phyloP scores from a whole-genome alignment of 2,329 filamentous ascomycete genomes.

The Diplodia corticola region DNA sequence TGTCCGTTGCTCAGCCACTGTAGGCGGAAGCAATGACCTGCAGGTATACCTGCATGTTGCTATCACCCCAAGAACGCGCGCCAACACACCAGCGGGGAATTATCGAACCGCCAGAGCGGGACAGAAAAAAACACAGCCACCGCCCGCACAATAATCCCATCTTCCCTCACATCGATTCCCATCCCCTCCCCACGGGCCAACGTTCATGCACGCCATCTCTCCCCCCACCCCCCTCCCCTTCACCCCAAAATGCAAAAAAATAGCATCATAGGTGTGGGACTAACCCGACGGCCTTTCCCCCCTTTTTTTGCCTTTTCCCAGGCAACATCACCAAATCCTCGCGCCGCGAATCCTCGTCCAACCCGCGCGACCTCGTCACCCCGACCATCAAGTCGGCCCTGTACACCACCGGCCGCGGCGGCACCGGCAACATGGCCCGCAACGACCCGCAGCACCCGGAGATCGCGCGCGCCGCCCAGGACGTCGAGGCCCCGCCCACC shows the following conservation, averaged over 20 bases:
- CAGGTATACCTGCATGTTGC: not conserved
- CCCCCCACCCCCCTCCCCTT: too few species aligned
- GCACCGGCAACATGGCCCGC: conserved; percentile 84
- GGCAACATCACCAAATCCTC: conserved; percentile 51
- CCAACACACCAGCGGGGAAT: too few species aligned
- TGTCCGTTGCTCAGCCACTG: not conserved
- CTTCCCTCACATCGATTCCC: not conserved
- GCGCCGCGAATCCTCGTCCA: conserved; percentile 30
- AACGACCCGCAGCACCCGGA: conserved; percentile 65
- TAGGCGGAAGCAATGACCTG: not conserved
- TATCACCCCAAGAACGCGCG: too few species aligned
- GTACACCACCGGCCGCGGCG: conserved; percentile 87
- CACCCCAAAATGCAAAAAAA: not conserved
- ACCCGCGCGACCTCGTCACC: conserved; percentile 66
- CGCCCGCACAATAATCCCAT: too few species aligned
- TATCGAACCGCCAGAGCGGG: too few species aligned
- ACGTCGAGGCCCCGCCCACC: conserved; percentile 64
- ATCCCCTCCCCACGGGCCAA: not conserved
- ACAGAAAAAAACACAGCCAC: too few species aligned
- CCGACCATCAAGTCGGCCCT: conserved; percentile 80
- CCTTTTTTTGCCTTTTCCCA: conserved; percentile 23
- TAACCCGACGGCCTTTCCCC: not conserved
- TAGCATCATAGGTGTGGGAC: not conserved
- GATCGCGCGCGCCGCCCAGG: conserved; percentile 76
- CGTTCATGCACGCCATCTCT: not conserved